These are phyloP conservation scores for Haplosporangium sp. DNA, from an alignment of 371 early-diverging fungal species.

Conservation along the genomic window DNA sequence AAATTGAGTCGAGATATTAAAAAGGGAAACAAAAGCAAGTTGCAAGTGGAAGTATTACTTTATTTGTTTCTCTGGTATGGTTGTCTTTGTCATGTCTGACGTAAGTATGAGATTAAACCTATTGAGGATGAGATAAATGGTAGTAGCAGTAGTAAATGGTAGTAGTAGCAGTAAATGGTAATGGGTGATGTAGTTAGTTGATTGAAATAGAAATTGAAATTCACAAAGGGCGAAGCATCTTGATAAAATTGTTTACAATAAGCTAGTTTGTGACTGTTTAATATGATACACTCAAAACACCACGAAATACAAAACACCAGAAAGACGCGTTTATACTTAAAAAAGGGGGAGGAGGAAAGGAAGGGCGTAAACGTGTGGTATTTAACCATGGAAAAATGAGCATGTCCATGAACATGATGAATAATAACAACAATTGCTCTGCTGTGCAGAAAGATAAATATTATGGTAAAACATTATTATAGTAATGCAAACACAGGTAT, in stretches of 20 bases:
- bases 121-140: neutral
- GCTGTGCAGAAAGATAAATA: too few species aligned
- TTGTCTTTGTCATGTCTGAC: neutral
- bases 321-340: neutral
- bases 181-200: neutral
- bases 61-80: neutral
- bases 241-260: neutral
- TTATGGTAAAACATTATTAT: too few species aligned
- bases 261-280: neutral
- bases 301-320: neutral
- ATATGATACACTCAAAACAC: neutral
- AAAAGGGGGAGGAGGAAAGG: too few species aligned
- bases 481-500: too few species aligned
- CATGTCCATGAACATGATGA: too few species aligned
- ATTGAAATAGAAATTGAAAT: too few species aligned
- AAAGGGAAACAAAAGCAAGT: neutral
- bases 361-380: too few species aligned
- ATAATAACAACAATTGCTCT: too few species aligned
- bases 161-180: neutral
- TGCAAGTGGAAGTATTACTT: neutral
- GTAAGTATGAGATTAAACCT: neutral
- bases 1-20: neutral
- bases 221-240: neutral
- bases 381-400: too few species aligned
- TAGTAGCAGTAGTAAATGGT: neutral